These are phyloP conservation scores for Hylodesmum podocarpum DNA, from an alignment of 306 rosid species.

Conservation along the genomic window DNA sequence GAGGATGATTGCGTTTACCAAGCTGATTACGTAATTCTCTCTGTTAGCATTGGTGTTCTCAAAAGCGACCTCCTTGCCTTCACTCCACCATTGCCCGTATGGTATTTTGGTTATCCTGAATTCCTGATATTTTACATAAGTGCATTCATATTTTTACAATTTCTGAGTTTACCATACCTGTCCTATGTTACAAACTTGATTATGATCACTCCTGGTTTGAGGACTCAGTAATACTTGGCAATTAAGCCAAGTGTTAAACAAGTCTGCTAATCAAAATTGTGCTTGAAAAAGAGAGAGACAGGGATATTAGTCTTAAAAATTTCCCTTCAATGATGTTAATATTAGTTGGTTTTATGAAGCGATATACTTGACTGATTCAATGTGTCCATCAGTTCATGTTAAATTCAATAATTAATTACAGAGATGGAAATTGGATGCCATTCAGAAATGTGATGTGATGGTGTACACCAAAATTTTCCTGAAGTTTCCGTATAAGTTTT, in stretches of 20 bases:
- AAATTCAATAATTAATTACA: conserved; percentile 44
- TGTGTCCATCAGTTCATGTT: conserved; percentile 29
- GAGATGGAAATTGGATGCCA: conserved; percentile 89
- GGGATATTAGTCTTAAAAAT: conserved; percentile 29
- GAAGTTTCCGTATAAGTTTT: conserved; percentile 79
- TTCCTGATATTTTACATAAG: no score
- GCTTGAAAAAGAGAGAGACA: no score
- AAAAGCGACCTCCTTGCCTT: conserved; percentile 85
- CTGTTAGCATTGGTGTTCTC: conserved; percentile 94
- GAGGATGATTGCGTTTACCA: conserved; percentile 82
- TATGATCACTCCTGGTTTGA: background rate
- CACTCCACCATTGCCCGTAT: conserved; percentile 81
- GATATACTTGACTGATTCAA: conserved; percentile 8
- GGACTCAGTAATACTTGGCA: background rate
- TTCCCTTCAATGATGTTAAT: conserved; percentile 2
- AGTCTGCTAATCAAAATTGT: conserved; percentile 3
- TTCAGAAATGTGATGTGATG: conserved; percentile 78
- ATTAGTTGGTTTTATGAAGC: background rate
- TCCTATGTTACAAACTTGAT: background rate
- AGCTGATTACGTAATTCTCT: conserved; percentile 76
- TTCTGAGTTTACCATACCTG: background rate
- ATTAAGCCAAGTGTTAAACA: background rate
- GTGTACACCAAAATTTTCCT: conserved; percentile 94
- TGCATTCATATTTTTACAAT: no score
- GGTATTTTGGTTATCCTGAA: no score